Base-by-base conservation (phyloP, 2,329 filamentous ascomycete species). In the Neurospora sp. region DNA sequence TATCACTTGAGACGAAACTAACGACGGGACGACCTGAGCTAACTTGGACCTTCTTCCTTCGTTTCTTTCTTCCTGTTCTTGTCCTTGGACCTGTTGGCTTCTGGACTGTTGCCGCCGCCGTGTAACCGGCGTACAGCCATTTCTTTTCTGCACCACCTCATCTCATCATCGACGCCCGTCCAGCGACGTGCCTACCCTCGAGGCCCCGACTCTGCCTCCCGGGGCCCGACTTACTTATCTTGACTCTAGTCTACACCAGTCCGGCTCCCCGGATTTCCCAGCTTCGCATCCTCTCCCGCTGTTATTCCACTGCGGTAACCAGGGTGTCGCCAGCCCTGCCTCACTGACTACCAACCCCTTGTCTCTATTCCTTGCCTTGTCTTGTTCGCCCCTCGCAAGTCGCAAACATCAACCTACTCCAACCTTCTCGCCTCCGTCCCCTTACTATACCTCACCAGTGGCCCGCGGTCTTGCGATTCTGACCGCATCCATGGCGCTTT, bases 401-500 rank as follows among this genome's bases (percentile, higher is more conserved):
- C 52, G 52, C 52, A 62, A 62, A 62, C 52, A 62, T 62, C 52
- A 36, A 62, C 52, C 52, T 62, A 33, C 52, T 17, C 23, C 52
- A 62, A 62, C 23, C 52, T 62, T 62, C 52, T 62, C 52, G 52
- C 52, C 52, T 36, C 52, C 23, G 15, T 36, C 52, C 28, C 52
- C 28, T 62, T 62, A 62, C 52, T 28, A 36, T 62, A 33, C 52
- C 52, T 62, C 52, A 62, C 28, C 52, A 62, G 52, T 62, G 52
- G 23, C 52, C 23, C 13, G 52, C 66, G 66, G 66, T 38, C 36
- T 67, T 62, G 52, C 66, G 66, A 67, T 19, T 23, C 67, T 62
- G 39, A 69, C 66, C 52, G n/a, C 46, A 68, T 72, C 72, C 70
- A 76, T 76, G 75, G 75, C 74, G 73, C 46, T 70, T 70, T 39